Percentiles rank a stretch among this genome's conserved stretches.
Conservation (phyloP, 2,329 filamentous ascomycete species). For the Monosporascus ibericus region DNA sequence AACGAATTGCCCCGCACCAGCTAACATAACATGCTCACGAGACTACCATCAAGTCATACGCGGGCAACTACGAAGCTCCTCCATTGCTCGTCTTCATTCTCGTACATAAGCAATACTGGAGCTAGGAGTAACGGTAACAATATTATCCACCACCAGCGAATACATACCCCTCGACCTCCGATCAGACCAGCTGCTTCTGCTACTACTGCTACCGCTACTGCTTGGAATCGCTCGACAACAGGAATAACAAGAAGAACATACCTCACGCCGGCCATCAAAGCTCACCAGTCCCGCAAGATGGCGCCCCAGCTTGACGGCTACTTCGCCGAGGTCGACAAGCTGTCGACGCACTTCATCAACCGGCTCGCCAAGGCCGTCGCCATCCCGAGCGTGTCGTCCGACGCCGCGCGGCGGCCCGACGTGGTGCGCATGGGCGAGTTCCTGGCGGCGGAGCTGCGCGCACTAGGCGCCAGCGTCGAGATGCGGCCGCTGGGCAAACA, state of each 20-base stretch:
- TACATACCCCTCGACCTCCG: not conserved
- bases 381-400: slow-evolving; percentile 90
- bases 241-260: slow-evolving; percentile 32
- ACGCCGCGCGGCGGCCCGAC: slow-evolving; percentile 81
- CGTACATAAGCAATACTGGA: not conserved
- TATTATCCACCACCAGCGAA: not conserved
- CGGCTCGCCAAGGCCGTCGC: slow-evolving; percentile 87
- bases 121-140: not conserved
- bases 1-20: not conserved
- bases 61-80: not conserved
- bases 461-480: slow-evolving; percentile 81
- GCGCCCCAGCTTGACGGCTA: slow-evolving; percentile 84
- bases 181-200: slow-evolving; percentile 3
- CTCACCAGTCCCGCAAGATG: slow-evolving; percentile 68
- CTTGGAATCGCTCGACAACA: not conserved
- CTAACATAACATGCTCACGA: not conserved
- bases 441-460: slow-evolving; percentile 75
- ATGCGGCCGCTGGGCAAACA: slow-evolving; percentile 85
- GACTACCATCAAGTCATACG: not conserved
- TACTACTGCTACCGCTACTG: not conserved
- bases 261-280: slow-evolving; percentile 45
- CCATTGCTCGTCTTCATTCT: not conserved
- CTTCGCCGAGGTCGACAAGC: slow-evolving; percentile 84
- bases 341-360: slow-evolving; percentile 79
- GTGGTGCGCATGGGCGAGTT: slow-evolving; percentile 96